Evolutionary conservation across 2,329 filamentous ascomycete genomes (phyloP).

Genomic region (Neurospora sp.): DNA sequence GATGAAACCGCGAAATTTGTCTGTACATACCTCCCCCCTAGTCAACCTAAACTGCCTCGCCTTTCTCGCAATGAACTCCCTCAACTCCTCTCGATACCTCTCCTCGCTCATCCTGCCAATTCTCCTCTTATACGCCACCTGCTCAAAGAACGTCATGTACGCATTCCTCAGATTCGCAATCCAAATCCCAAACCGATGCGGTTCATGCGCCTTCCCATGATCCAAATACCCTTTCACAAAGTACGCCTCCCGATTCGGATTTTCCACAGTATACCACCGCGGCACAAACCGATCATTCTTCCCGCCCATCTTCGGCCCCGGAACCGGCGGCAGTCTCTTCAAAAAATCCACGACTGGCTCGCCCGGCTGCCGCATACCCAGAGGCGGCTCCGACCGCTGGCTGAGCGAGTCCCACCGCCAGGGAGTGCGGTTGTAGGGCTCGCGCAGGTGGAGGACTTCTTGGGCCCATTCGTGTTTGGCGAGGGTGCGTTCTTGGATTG

Average conservation of each 20-base stretch:
- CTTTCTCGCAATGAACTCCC: background rate
- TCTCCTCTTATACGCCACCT: background rate
- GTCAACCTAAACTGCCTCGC: background rate
- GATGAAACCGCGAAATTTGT: background rate
- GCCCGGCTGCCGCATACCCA: background rate
- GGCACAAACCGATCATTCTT: background rate
- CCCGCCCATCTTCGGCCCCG: background rate
- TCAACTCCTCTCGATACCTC: background rate
- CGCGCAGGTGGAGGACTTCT: background rate
- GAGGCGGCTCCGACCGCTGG: background rate
- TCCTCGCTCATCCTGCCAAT: background rate
- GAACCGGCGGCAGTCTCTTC: background rate
- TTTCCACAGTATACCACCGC: background rate
- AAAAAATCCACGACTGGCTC: background rate
- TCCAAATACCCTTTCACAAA: background rate
- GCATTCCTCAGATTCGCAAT: background rate
- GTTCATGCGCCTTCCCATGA: background rate
- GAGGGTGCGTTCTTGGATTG: background rate
- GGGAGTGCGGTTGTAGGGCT: background rate
- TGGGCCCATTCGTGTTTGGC: background rate
- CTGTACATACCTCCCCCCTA: background rate
- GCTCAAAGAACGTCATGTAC: background rate
- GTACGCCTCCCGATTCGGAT: background rate
- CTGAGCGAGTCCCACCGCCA: background rate
- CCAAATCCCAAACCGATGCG: background rate